Base-by-base conservation (phyloP, 805 yeast species). In the Lipomyces chichibuensis region DNA sequence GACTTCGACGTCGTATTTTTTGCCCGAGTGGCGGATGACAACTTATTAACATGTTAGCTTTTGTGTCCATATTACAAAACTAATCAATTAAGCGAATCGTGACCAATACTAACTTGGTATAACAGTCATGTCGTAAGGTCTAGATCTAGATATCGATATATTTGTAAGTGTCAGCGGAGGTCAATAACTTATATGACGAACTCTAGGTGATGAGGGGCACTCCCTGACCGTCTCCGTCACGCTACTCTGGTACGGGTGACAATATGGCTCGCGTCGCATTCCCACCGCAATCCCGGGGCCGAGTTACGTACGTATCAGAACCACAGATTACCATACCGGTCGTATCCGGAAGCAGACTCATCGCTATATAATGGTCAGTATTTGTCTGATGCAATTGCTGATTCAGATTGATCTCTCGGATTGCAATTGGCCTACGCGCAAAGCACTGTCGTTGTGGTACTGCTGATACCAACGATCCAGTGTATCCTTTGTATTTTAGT, bases 1-100 rank as follows among this genome's bases (percentile, higher is more conserved):
- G 39, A 88, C 80, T 3, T 84, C 87, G 25, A 81, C 78, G 11
- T 87, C 86, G 76, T 88, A 86, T 5, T 82, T 77, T 72, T 88
- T 88, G 53, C 94, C 92, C 1, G 90, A 83, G 78, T 90, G 90
- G 74, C 88, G 88, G 61, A 90, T 84, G 57, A 73, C 79, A 53
- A 84, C 83, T 74, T 71, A 35, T 52, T 3, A 20, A 8, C 35
- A 56, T 17, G 51, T 55, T 55, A 43, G 58, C 8, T 23, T 9
- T 11, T 11, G 39, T 9, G 65, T 6, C 33, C 55, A 52, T 11
- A 25, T 11, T 52, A 52, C 49, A 54, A 27, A 29, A 23, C 52
- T 23, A 49, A 2, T 23, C 9, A 17, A 43, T 37, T 37, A 37
- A 37, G 43, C 17, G 13, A 35, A 51, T 13, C 6, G 23, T 7